phyloP scores from a whole-genome alignment of 768 basidiomycete genomes.

The Tricholoma furcatifolium region DNA sequence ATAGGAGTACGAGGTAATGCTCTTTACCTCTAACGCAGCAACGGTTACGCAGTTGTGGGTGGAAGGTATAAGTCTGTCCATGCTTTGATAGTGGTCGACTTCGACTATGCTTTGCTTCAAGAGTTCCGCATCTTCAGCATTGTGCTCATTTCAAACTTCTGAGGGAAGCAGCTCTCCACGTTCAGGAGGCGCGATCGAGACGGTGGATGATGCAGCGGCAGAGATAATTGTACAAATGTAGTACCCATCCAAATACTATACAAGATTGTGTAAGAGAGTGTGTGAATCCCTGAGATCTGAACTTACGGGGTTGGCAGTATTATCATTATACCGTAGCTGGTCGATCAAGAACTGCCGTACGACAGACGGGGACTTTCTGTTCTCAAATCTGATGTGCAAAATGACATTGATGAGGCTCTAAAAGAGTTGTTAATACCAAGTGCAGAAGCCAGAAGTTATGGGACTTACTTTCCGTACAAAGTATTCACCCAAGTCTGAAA shows the following conservation, averaged over 20 bases:
- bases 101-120: conserved; percentile 76
- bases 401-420: conserved; percentile 82
- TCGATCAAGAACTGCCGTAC: conserved; percentile 89
- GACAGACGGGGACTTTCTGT: conserved; percentile 81
- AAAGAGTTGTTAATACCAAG: conserved; percentile 3
- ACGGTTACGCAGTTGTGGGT: conserved; percentile 92
- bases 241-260: conserved; percentile 85
- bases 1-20: background rate
- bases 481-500: conserved; percentile 88
- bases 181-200: conserved; percentile 77
- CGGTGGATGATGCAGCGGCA: conserved; percentile 74
- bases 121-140: conserved; percentile 64
- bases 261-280: background rate
- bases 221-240: conserved; percentile 88
- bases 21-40: conserved; percentile 82
- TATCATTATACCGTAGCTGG: conserved; percentile 93
- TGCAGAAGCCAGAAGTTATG: background rate
- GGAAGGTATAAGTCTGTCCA: conserved; percentile 94
- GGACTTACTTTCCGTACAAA: conserved; percentile 90
- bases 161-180: conserved; percentile 73
- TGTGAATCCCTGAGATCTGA: background rate
- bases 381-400: conserved; percentile 82
- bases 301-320: conserved; percentile 83
- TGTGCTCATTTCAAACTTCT: conserved; percentile 68
- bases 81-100: conserved; percentile 88